Evolutionary conservation across 306 rosid genomes (phyloP), one percentile per base, ranked within the genome.

Genomic region (Vigna hirtella): DNA sequence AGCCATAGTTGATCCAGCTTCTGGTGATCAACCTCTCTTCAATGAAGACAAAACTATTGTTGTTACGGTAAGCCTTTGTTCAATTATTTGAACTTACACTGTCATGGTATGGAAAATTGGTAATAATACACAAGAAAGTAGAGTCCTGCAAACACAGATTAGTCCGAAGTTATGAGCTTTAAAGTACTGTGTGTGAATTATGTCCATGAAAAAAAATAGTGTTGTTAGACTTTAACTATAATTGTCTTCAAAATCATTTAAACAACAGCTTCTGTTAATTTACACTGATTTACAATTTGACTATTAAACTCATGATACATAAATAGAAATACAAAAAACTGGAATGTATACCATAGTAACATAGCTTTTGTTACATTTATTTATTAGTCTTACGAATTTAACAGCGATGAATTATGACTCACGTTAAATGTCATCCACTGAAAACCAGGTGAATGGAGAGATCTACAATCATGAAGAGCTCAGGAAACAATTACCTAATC

Each of bases 11-110:
- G 98, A 89, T 76, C 98, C 97, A 49, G 97, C 98, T 45, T 93
- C 98, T 36, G 98, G 98, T 7, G 98, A 93, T 86, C 98, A 93
- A 78, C 98, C 98, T 58, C 97, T 93, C 15, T 93, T 77, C 67
- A 93, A 91, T 24, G 97, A 87, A 57, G 97, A 93, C 87, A 77
- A 89, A 68, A 77, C 98, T 43, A 45, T 91, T 11, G 83, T 71
- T 47, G 95, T 93, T 77, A 91, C 97, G 79, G 98, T 93, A 83
- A 3, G 77, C 18, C 38, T 43, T 24, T 20, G 38, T 20, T 76
- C 38, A 48, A 61, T 30, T 17, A 28, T 43, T 26, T 45, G 11
- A 14, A 18, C 24, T 45, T 47, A 7, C 30, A 17, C 56, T 42
- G 14, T 42, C 30, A 2, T 47, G n/a, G 7, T 61, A 28, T 16